A percentile compares a stretch with the other conserved stretches of the same genome.
Evolutionary conservation across 2,329 filamentous ascomycete genomes (phyloP).

Genomic region (Ascochyta clinopodiicola): DNA sequence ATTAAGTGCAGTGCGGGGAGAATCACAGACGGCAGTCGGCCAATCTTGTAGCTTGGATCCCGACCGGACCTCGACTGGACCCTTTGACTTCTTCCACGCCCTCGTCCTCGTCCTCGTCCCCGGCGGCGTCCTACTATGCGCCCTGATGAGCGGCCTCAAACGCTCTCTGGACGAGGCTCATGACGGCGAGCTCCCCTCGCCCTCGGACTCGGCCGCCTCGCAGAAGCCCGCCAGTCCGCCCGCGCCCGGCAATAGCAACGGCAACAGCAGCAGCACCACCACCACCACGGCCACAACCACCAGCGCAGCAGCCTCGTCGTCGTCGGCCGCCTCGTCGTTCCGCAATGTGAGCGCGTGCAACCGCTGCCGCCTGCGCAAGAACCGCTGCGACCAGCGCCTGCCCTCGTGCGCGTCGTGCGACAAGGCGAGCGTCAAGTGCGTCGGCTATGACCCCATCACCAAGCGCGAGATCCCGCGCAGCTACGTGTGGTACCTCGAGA

Average conservation of each 20-base stretch:
- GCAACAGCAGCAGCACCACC: not conserved
- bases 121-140: conserved; percentile 39
- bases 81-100: too few relatives aligned
- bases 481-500: conserved; percentile 96
- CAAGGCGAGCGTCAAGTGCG: conserved; percentile 89
- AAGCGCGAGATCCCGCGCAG: conserved; percentile 92
- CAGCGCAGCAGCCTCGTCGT: not conserved
- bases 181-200: conserved; percentile 42
- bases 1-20: not conserved
- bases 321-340: conserved; percentile 41
- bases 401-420: conserved; percentile 91
- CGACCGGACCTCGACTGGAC: too few relatives aligned
- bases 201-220: conserved; percentile 31
- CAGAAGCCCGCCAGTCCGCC: conserved; percentile 41
- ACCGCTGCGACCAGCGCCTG: conserved; percentile 90
- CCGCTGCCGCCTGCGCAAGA: conserved; percentile 84
- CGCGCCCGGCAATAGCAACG: too few relatives aligned
- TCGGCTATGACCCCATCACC: conserved; percentile 95
- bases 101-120: not conserved
- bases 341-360: conserved; percentile 86
- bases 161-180: conserved; percentile 48
- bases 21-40: too few relatives aligned
- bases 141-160: conserved; percentile 50
- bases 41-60: too few relatives aligned
- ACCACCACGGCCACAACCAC: not conserved